These are phyloP conservation scores for Tricholoma terreum DNA, from an alignment of 768 basidiomycete species.

Conservation along the genomic window DNA sequence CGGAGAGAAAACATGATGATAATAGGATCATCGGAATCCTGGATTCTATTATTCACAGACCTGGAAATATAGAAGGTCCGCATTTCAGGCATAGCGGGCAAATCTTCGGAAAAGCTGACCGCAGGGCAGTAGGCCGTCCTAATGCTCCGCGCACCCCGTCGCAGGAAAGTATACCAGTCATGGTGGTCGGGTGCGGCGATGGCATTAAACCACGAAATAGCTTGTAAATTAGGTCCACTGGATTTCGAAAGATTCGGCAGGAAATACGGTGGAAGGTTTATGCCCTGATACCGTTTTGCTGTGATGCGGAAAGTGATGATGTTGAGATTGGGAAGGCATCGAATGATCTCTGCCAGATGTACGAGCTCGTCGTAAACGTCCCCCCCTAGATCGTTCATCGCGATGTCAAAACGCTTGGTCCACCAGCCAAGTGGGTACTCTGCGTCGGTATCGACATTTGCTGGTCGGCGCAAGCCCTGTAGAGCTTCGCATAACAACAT, in stretches of 20 bases:
- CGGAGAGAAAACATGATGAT: slow-evolving; percentile 1
- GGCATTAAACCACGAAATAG: slow-evolving; percentile 3
- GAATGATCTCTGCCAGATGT: slow-evolving; percentile 9
- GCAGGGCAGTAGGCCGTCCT: not conserved
- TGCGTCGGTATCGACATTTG: not conserved
- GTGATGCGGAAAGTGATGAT: slow-evolving; percentile 10
- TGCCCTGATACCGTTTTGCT: not conserved
- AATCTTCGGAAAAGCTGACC: not conserved
- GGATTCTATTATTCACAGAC: not conserved
- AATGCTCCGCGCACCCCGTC: not conserved
- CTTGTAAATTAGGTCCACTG: slow-evolving; percentile 5
- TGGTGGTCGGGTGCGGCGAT: not conserved
- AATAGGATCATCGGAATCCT: not conserved
- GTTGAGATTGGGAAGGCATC: slow-evolving; percentile 17
- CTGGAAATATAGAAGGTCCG: not conserved
- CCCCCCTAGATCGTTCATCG: slow-evolving; percentile 6
- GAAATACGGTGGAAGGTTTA: not conserved
- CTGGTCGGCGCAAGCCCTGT: not conserved
- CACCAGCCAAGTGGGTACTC: slow-evolving; percentile 6
- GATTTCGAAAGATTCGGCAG: slow-evolving; percentile 5
- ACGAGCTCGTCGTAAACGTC: not conserved
- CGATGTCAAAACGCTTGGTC: slow-evolving; percentile 18
- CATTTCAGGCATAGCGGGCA: not conserved
- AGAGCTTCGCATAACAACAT: slow-evolving; percentile 10
- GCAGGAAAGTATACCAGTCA: slow-evolving; percentile 11